A percentile compares a stretch with the other conserved stretches of the same genome.
These are phyloP conservation scores for Fomitiporia mediterranea DNA, from an alignment of 1,284 basidiomycete species.

Conservation along the genomic window DNA sequence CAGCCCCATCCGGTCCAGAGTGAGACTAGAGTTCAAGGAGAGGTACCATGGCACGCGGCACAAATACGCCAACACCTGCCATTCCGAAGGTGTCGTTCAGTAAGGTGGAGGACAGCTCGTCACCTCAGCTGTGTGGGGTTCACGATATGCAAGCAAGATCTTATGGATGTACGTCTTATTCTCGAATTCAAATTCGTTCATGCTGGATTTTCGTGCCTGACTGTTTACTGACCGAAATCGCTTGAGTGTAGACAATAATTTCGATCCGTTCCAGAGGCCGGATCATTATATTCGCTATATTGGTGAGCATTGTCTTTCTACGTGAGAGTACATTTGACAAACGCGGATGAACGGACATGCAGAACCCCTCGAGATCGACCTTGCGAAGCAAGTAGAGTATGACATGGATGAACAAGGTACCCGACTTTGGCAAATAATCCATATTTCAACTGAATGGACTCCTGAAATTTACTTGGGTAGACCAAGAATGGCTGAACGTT, in stretches of 20 bases:
- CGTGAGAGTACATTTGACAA: not conserved
- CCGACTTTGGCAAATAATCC: not conserved
- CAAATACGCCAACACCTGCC: constrained; percentile 24
- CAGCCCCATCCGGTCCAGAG: too few relatives aligned
- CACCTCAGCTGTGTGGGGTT: constrained; percentile 49
- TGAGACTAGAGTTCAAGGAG: not conserved
- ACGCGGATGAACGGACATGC: not conserved
- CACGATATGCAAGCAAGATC: constrained; percentile 49
- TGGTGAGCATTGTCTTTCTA: constrained; percentile 43
- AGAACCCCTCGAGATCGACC: constrained; percentile 93
- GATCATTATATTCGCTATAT: constrained; percentile 90
- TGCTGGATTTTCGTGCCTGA: not conserved
- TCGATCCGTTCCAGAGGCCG: constrained; percentile 69
- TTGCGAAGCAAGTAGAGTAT: constrained; percentile 94
- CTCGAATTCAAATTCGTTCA: not conserved
- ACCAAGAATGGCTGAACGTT: constrained; percentile 92
- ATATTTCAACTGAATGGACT: constrained; percentile 2
- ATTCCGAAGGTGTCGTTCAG: constrained; percentile 61
- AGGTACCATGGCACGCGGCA: constrained; percentile 16
- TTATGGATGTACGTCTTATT: constrained; percentile 51
- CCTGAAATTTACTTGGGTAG: constrained; percentile 36
- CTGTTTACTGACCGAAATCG: constrained; percentile 16
- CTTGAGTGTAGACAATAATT: constrained; percentile 64
- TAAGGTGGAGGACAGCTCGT: constrained; percentile 53
- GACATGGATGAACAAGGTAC: constrained; percentile 99